These are phyloP conservation scores for Sicyos edulis DNA, from an alignment of 306 rosid genomes.

Conservation along the genomic window DNA sequence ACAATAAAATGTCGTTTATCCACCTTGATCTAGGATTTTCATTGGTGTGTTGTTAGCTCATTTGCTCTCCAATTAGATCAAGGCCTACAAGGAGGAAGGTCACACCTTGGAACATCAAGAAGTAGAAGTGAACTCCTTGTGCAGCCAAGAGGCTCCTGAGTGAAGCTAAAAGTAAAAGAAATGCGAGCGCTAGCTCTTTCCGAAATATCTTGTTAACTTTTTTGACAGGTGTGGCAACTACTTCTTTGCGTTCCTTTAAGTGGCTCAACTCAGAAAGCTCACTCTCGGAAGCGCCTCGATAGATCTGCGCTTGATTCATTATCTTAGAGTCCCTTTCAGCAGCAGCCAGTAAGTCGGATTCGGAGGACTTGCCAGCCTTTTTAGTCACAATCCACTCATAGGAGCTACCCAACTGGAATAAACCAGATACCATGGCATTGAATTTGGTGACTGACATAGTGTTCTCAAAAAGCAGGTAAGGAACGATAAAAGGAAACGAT, in stretches of 20 bases:
- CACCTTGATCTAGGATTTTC: slow-evolving; percentile 18
- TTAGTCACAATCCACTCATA: slow-evolving; percentile 94
- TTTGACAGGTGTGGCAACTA: slow-evolving; percentile 35
- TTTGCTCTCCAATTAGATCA: slow-evolving; percentile 90
- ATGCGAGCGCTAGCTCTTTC: slow-evolving; percentile 85
- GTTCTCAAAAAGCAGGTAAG: slow-evolving; percentile 87
- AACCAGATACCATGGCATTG: slow-evolving; percentile 93
- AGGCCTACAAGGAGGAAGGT: slow-evolving; percentile 94
- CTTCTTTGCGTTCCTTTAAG: slow-evolving; percentile 47
- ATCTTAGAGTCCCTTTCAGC: slow-evolving; percentile 61
- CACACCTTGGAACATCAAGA: slow-evolving; percentile 88
- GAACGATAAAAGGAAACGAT: slow-evolving; percentile 87
- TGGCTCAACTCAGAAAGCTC: slow-evolving; percentile 52
- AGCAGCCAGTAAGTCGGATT: slow-evolving; percentile 69
- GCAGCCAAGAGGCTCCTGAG: slow-evolving; percentile 79
- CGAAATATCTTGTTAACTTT: slow-evolving; percentile 67
- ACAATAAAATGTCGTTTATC: slow-evolving; percentile 14
- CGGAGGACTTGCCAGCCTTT: slow-evolving; percentile 89
- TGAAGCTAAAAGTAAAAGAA: slow-evolving; percentile 83
- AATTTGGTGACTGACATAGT: slow-evolving; percentile 97
- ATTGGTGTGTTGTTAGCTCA: slow-evolving; percentile 41
- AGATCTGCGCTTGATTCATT: slow-evolving; percentile 47
- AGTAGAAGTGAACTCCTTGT: slow-evolving; percentile 96
- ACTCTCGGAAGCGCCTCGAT: slow-evolving; percentile 65
- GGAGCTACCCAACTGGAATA: slow-evolving; percentile 90